Percentiles rank a stretch among this genome's conserved stretches.
Evolutionary conservation across 805 yeast species (phyloP).

Genomic region (Pichia rugopelliculosa): DNA sequence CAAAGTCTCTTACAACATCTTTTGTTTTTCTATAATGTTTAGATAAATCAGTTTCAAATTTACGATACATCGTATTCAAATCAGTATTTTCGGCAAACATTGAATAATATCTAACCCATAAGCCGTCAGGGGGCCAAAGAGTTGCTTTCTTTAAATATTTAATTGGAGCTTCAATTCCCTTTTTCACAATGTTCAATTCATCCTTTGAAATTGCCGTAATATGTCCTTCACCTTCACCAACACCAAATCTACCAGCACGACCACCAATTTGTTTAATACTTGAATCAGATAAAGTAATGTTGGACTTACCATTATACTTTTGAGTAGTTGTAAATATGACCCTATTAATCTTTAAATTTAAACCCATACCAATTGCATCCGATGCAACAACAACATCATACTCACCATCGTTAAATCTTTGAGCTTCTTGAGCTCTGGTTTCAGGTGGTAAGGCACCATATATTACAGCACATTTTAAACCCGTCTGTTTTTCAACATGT

Average conservation of each 20-base stretch:
- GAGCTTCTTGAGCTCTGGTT: conserved; percentile 79
- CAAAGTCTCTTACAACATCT: conserved; percentile 18
- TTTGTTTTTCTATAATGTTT: conserved; percentile 15
- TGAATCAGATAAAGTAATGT: conserved; percentile 46
- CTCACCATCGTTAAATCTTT: conserved; percentile 66
- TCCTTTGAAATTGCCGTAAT: conserved; percentile 45
- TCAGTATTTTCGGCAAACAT: conserved; percentile 47
- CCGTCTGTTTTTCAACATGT: conserved; percentile 56
- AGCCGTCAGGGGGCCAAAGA: conserved; percentile 71
- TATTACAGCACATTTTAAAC: conserved; percentile 72
- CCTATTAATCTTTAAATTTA: conserved; percentile 76
- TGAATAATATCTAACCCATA: conserved; percentile 61
- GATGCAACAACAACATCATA: conserved; percentile 87
- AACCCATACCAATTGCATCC: conserved; percentile 97
- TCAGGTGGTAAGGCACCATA: conserved; percentile 97
- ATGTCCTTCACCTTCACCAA: conserved; percentile 34
- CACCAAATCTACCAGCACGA: conserved; percentile 77
- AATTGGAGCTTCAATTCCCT: conserved; percentile 45
- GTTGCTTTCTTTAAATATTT: conserved; percentile 51
- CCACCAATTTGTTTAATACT: conserved; percentile 91
- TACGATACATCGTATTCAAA: conserved; percentile 38
- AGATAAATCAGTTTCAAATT: conserved; percentile 37
- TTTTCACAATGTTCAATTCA: conserved; percentile 39
- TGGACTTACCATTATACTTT: conserved; percentile 63
- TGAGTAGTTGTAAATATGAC: conserved; percentile 61